Evolutionary conservation across 225 moss, liverwort and hornwort species (phyloP).

Genomic region (Marchantia polymorpha): DNA sequence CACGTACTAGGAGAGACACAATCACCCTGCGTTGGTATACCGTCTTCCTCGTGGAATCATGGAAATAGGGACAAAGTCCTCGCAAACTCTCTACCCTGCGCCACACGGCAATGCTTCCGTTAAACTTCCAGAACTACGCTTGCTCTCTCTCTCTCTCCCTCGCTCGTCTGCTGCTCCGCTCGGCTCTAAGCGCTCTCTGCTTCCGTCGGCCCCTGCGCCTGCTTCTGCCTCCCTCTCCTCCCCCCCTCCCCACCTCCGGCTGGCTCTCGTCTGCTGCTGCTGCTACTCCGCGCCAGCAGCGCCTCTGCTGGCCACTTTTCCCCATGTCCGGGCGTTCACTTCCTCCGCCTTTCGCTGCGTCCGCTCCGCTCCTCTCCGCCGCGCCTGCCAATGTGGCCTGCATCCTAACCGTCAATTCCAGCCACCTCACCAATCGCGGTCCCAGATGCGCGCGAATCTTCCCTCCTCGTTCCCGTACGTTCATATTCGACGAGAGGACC

Average conservation of each 20-base stretch:
- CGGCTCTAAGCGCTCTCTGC: too few relatives aligned
- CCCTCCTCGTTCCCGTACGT: background rate
- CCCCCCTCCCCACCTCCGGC: background rate
- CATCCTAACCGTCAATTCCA: constrained; percentile 13
- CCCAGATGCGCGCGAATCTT: background rate
- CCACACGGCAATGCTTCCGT: background rate
- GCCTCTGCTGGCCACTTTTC: background rate
- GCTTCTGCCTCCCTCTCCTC: too few relatives aligned
- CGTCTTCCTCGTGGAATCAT: background rate
- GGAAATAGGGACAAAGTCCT: background rate
- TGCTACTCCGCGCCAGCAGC: background rate
- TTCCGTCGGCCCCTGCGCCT: background rate
- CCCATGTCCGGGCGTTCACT: background rate
- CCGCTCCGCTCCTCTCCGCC: background rate
- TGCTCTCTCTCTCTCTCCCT: too few relatives aligned
- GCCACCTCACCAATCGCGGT: background rate
- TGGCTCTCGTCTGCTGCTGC: background rate
- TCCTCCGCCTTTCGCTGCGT: constrained; percentile 16
- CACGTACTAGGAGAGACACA: background rate
- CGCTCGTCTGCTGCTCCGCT: background rate
- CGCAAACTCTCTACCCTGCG: background rate
- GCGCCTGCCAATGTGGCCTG: background rate
- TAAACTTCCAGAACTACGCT: background rate
- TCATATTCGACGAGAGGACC: background rate
- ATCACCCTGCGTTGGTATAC: background rate